Base-by-base conservation (phyloP, 768 basidiomycete species). In the Lyophyllum shimeji region DNA sequence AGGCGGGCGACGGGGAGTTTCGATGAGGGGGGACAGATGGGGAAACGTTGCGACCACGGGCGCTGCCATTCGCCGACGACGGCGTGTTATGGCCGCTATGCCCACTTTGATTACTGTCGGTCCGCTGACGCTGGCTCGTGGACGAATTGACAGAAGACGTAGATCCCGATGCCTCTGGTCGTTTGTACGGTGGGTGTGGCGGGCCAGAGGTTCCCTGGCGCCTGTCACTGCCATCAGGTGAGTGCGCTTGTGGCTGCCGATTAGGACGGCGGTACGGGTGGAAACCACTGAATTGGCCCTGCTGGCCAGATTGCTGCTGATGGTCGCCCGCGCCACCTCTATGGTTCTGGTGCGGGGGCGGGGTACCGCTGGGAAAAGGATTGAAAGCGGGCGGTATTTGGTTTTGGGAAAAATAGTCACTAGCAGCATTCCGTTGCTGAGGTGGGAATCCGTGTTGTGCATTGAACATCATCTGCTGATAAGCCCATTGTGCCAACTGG, bases 401-500 rank as follows among this genome's bases (percentile, higher is more conserved):
- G 66, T 74, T 76, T 61, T 79, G 83, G n/a, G 77, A 68, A 63
- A 82, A 87, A 71, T 82, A 87, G 46, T 87, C 86, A 44, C 65
- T 69, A 23, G 68, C 62, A 24, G 75, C 67, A 31, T 74, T 73
- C 37, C 80, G 77, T 64, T 80, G 78, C 64, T 78, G 70, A 57
- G 62, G 69, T 27, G 69, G 67, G 64, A 77, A 80, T 45, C 73
- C 76, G 46, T 83, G 82, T 62, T 85, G 82, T 46, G 85, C 85
- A 64, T 82, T 85, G 74, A 84, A 88, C 85, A 93, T 85, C 90
- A 93, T 92, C 65, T 93, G 90, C 71, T 92, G 90, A 73, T 93
- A 93, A 34, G 90, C 89, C 90, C 91, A 93, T 69, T 90, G 89
- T 2, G 89, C 86, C 53, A 90, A 82, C 60, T 87, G 88, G 50